Conservation (phyloP, 2,329 filamentous ascomycete species). For the Huntiella savannae region DNA sequence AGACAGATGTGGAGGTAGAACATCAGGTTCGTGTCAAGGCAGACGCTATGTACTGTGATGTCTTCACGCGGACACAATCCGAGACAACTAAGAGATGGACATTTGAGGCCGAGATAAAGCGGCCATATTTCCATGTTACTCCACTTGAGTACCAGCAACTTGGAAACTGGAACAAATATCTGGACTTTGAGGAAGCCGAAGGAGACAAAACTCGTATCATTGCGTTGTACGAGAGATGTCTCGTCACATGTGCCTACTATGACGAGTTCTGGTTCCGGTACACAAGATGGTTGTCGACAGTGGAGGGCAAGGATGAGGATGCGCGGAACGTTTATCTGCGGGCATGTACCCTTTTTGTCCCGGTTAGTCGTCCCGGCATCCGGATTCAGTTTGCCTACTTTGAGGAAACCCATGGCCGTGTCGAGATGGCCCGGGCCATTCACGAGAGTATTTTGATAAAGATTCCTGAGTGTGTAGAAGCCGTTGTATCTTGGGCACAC, state of each 20-base stretch:
- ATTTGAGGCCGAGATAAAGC: constrained; percentile 84
- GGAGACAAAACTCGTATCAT: constrained; percentile 55
- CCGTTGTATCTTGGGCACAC: constrained; percentile 74
- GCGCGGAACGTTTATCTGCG: constrained; percentile 82
- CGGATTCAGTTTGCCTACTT: constrained; percentile 87
- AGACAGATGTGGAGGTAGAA: constrained; percentile 62
- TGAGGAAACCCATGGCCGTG: constrained; percentile 65
- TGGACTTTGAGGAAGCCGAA: constrained; percentile 85
- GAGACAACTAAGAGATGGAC: constrained; percentile 90
- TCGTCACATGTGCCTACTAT: constrained; percentile 85
- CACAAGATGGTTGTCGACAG: constrained; percentile 75
- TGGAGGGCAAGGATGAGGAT: constrained; percentile 68
- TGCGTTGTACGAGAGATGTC: constrained; percentile 81
- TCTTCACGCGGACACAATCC: constrained; percentile 62
- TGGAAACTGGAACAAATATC: constrained; percentile 82
- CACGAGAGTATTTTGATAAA: constrained; percentile 60
- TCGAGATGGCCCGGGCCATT: constrained; percentile 66
- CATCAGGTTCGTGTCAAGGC: constrained; percentile 63
- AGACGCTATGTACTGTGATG: constrained; percentile 61
- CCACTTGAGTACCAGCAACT: constrained; percentile 75
- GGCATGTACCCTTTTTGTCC: constrained; percentile 68
- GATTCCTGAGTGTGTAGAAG: constrained; percentile 68
- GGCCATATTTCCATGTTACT: constrained; percentile 91
- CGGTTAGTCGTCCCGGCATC: constrained; percentile 66
- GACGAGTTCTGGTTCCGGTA: constrained; percentile 99